Conservation (phyloP, 1,284 basidiomycete species). For the Malassezia nana region DNA sequence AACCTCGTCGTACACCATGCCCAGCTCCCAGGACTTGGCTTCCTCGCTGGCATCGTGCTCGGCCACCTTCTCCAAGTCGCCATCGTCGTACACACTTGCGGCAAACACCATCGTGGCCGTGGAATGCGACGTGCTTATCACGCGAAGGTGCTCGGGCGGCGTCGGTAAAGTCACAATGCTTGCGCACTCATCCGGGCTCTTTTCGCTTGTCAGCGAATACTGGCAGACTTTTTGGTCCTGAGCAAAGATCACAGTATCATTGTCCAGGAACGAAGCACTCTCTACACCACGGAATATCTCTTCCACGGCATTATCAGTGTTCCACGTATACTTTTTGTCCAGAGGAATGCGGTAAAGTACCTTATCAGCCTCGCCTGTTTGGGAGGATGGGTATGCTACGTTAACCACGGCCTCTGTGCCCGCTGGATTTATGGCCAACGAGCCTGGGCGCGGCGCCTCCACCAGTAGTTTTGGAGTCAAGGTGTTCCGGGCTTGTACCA, state of each 20-base stretch:
- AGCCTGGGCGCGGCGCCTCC: constrained; percentile 13
- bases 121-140: background rate
- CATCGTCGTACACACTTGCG: constrained; percentile 29
- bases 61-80: constrained; percentile 19
- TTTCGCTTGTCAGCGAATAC: background rate
- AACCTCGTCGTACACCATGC: constrained; percentile 16
- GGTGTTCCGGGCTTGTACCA: background rate
- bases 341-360: constrained; percentile 11
- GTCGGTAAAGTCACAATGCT: constrained; percentile 8
- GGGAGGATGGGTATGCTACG: background rate
- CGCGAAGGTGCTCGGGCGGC: constrained; percentile 4
- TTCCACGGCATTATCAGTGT: background rate
- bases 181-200: background rate
- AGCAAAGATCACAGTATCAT: background rate
- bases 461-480: constrained; percentile 11
- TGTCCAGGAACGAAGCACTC: constrained; percentile 4
- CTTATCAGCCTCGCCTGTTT: background rate
- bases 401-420: constrained; percentile 8
- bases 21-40: constrained; percentile 17
- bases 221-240: constrained; percentile 2
- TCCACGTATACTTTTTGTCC: background rate
- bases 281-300: background rate
- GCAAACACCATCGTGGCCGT: constrained; percentile 21
- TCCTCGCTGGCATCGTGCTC: constrained; percentile 14
- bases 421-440: background rate